Conservation (phyloP, 2,329 filamentous ascomycete genomes). For the Penicillium verrucosum region DNA sequence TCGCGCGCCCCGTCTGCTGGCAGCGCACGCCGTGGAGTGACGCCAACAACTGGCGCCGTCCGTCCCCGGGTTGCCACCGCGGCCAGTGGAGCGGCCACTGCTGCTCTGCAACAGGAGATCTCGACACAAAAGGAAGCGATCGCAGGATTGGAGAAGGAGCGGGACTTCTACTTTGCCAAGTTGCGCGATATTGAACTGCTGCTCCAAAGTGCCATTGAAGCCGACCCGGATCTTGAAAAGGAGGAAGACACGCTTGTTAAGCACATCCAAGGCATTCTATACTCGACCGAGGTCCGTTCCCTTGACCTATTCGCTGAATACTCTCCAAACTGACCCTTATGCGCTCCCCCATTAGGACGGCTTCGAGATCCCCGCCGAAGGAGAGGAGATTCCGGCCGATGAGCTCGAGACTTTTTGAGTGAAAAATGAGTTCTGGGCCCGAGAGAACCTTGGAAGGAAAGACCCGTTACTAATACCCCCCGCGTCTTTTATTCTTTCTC, state of each 20-base stretch:
- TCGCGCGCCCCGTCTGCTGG: conserved; percentile 46
- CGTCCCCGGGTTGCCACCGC: conserved; percentile 47
- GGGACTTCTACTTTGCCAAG: conserved; percentile 99
- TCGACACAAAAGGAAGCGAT: conserved; percentile 90
- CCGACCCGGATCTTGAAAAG: conserved; percentile 89
- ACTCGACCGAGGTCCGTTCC: conserved; percentile 75
- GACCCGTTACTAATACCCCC: conserved; percentile 25
- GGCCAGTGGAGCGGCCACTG: conserved; percentile 55
- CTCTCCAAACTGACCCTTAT: background rate
- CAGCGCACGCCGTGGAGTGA: conserved; percentile 57
- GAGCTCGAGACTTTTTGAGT: conserved; percentile 42
- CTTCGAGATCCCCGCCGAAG: conserved; percentile 73
- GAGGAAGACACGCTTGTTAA: conserved; percentile 89
- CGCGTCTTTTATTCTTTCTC: conserved; percentile 5
- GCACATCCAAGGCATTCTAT: conserved; percentile 93
- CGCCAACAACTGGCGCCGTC: conserved; percentile 56
- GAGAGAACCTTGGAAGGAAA: conserved; percentile 4
- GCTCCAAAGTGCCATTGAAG: conserved; percentile 88
- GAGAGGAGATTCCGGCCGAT: conserved; percentile 58
- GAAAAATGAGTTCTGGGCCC: background rate
- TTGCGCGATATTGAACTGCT: conserved; percentile 93
- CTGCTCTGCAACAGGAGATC: conserved; percentile 81
- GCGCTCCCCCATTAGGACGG: conserved; percentile 36
- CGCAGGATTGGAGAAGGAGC: conserved; percentile 87
- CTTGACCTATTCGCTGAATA: background rate